A percentile compares a stretch with the other conserved stretches of the same genome.
phyloP scores from a whole-genome alignment of 768 basidiomycete genomes.

The Psilocybe sp. region DNA sequence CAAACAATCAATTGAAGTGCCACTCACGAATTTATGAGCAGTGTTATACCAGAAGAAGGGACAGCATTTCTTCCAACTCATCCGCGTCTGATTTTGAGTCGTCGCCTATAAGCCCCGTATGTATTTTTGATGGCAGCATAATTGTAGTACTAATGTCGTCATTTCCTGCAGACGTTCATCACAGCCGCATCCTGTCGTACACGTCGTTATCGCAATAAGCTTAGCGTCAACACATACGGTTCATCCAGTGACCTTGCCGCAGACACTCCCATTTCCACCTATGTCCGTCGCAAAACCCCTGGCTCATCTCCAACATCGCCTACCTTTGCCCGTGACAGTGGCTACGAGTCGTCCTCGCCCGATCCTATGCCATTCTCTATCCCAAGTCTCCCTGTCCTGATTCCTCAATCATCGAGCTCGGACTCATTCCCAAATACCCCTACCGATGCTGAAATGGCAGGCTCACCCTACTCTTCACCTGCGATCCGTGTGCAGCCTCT shows the following conservation, averaged over 20 bases:
- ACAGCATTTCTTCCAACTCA: slow-evolving; percentile 46
- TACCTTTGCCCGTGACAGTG: slow-evolving; percentile 50
- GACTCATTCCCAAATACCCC: slow-evolving; percentile 42
- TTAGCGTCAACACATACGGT: slow-evolving; percentile 46
- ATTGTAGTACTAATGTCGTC: slow-evolving; percentile 4
- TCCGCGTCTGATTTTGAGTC: slow-evolving; percentile 38
- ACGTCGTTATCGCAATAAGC: slow-evolving; percentile 42
- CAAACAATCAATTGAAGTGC: background rate
- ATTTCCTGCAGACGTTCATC: slow-evolving; percentile 29
- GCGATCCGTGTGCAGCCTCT: slow-evolving; percentile 17
- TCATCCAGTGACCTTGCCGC: slow-evolving; percentile 52
- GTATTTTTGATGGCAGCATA: slow-evolving; percentile 8
- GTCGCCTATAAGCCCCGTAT: slow-evolving; percentile 28
- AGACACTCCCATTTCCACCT: slow-evolving; percentile 76
- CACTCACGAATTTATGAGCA: slow-evolving; percentile 17
- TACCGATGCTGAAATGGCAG: slow-evolving; percentile 27
- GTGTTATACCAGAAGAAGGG: slow-evolving; percentile 39
- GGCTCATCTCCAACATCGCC: slow-evolving; percentile 69
- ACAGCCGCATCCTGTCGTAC: slow-evolving; percentile 42
- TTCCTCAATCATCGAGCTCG: slow-evolving; percentile 41
- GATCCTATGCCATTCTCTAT: slow-evolving; percentile 53
- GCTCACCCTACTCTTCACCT: slow-evolving; percentile 13
- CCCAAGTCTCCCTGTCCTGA: slow-evolving; percentile 60
- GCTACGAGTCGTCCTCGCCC: slow-evolving; percentile 34
- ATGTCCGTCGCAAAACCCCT: slow-evolving; percentile 77